Base-by-base conservation (phyloP, 371 early-diverging fungal genomes). In the Mortierella polycephala region DNA sequence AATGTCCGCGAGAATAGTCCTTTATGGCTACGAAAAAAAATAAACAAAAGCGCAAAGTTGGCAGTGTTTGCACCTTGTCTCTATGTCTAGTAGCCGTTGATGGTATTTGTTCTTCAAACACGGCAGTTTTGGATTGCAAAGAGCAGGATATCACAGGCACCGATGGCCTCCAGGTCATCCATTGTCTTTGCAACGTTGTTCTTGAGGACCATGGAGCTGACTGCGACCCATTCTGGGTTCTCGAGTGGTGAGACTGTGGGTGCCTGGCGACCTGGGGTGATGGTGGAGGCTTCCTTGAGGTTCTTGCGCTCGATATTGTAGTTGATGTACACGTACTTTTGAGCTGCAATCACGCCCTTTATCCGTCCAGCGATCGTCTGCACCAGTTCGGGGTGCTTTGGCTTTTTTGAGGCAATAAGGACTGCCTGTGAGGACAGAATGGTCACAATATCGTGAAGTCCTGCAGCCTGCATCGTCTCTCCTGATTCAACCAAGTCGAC, bases 381-480 rank as follows among this genome's bases (percentile, higher is more conserved):
- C 14, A 96, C 90, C 61, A 98, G 74, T 1, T 86, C 85, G 0
- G 86, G 84, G 74, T 91, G 89, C 47, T 84, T 80, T 45, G 76
- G 81, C 67, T 87, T 81, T 62, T 84, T 86, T 59, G 91, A 90
- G 76, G 91, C 86, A 64, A 98, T 91, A 64, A 98, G 85, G 16
- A 97, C 95, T 7, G 97, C 94, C 81, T 98, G 91, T 7, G 97
- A 92, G 2, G 85, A 83, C 70, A 95, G 71, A 16, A 98, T 77
- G 11, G 94, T 95, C 57, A 88, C 88, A 55, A 97, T 92, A 53
- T 92, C 92, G 74, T 93, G 93, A 42, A 98, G 90, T 13, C 96
- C 96, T 18, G 98, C 98, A n/a, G 97, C 98, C 64, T 95, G 91
- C 98, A 98, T 98, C 6, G 98, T 97, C 75, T 98, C 98, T 69